Conservation (phyloP, 106 monocot species). For the Allium cepa region DNA sequence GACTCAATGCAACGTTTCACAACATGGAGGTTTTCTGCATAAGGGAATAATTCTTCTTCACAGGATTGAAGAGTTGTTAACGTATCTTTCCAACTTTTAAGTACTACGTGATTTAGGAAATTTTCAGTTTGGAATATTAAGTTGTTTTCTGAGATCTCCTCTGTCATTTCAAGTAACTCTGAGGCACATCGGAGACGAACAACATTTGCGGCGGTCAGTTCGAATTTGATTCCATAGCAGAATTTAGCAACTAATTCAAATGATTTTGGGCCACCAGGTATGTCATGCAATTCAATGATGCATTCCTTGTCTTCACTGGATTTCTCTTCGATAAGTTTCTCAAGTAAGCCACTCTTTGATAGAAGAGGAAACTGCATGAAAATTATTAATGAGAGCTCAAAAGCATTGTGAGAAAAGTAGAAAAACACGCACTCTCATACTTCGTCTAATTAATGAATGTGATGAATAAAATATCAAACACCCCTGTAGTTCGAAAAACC, state of each 20-base stretch:
- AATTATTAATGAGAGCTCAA: background rate
- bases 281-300: conserved; percentile 23
- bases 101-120: conserved; percentile 27
- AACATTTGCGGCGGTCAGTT: conserved; percentile 43
- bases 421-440: background rate
- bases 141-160: conserved; percentile 40
- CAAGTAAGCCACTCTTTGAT: conserved; percentile 46
- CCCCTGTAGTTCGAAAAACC: background rate
- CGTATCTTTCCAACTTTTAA: conserved; percentile 38
- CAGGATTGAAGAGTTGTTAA: conserved; percentile 31
- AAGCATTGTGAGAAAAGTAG: background rate
- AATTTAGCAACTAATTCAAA: conserved; percentile 45
- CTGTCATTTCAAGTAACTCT: conserved; percentile 35
- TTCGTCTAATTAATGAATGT: background rate
- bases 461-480: background rate
- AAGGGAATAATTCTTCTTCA: conserved; percentile 16
- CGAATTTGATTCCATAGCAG: conserved; percentile 38
- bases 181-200: conserved; percentile 32
- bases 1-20: conserved; percentile 35
- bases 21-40: conserved; percentile 30
- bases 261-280: conserved; percentile 41
- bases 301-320: conserved; percentile 19
- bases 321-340: conserved; percentile 29
- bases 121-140: conserved; percentile 27
- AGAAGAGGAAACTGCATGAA: conserved; percentile 36